Evolutionary conservation across 1,139 yeast genomes (phyloP).

Genomic region (Debaryomycetaceae sp.): DNA sequence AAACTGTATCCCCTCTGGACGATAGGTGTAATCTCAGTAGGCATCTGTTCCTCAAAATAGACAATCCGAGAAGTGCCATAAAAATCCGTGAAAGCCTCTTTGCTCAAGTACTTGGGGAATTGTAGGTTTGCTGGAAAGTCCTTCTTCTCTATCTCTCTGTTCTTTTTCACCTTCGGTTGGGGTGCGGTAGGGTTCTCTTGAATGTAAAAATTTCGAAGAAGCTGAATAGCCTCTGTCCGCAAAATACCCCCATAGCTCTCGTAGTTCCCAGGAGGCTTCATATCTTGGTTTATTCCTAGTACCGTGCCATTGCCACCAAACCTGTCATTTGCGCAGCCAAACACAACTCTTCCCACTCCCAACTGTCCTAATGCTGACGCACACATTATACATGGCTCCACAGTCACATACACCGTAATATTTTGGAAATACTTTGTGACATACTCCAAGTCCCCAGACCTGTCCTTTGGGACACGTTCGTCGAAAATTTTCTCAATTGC

Average conservation of each 20-base stretch:
- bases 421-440: constrained; percentile 38
- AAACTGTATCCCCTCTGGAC: constrained; percentile 23
- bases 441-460: constrained; percentile 12
- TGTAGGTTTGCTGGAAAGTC: constrained; percentile 52
- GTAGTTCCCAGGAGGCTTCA: constrained; percentile 38
- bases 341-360: constrained; percentile 67
- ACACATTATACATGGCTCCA: constrained; percentile 98
- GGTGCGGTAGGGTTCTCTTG: constrained; percentile 88
- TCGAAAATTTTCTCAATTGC: constrained; percentile 60
- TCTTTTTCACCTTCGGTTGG: constrained; percentile 68
- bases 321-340: constrained; percentile 92
- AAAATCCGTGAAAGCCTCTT: constrained; percentile 22
- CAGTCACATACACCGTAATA: constrained; percentile 79
- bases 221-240: constrained; percentile 76
- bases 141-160: constrained; percentile 64
- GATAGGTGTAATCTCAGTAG: constrained; percentile 31
- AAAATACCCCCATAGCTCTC: constrained; percentile 71
- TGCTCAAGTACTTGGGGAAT: constrained; percentile 16
- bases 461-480: constrained; percentile 9
- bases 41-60: constrained; percentile 6
- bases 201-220: constrained; percentile 77
- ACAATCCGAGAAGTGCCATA: constrained; percentile 25
- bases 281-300: constrained; percentile 55
- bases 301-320: constrained; percentile 98
- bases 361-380: constrained; percentile 87